Percentiles rank a stretch among this genome's conserved stretches.
Conservation (phyloP, 805 yeast species). For the Kazachstania africana region DNA sequence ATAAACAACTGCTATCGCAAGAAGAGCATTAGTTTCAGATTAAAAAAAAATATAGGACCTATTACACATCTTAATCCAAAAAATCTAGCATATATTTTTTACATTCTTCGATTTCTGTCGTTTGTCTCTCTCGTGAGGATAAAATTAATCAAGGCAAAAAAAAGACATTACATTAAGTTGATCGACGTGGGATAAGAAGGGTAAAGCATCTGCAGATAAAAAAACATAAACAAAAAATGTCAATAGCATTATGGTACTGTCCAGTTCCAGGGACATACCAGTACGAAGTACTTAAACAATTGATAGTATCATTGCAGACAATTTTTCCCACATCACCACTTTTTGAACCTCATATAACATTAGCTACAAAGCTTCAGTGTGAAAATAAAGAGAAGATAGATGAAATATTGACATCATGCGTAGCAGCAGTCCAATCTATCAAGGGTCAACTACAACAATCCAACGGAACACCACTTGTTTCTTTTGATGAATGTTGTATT, state of each 20-base stretch:
- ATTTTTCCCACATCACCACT: conserved; percentile 60
- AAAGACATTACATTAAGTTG: not conserved
- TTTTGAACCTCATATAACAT: conserved; percentile 69
- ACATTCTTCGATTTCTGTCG: no score
- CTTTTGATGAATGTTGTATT: conserved; percentile 16
- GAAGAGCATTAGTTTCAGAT: no score
- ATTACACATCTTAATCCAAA: no score
- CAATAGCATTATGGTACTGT: conserved; percentile 65
- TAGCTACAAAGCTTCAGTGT: conserved; percentile 49
- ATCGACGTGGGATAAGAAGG: no score
- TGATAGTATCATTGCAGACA: conserved; percentile 55
- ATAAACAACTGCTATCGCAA: no score
- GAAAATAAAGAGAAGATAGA: conserved; percentile 35
- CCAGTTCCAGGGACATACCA: conserved; percentile 47
- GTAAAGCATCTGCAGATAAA: not conserved
- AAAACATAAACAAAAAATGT: conserved; percentile 15
- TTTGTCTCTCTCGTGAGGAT: no score
- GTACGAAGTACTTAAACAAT: conserved; percentile 43
- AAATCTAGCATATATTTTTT: no score
- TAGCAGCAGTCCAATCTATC: conserved; percentile 42
- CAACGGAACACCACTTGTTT: conserved; percentile 8
- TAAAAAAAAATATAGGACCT: no score
- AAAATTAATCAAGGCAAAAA: no score
- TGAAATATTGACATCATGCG: conserved; percentile 39
- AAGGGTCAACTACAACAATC: conserved; percentile 7